phyloP scores from a whole-genome alignment of 1,284 basidiomycete genomes.

The Pyrrhoderma lamaoense region DNA sequence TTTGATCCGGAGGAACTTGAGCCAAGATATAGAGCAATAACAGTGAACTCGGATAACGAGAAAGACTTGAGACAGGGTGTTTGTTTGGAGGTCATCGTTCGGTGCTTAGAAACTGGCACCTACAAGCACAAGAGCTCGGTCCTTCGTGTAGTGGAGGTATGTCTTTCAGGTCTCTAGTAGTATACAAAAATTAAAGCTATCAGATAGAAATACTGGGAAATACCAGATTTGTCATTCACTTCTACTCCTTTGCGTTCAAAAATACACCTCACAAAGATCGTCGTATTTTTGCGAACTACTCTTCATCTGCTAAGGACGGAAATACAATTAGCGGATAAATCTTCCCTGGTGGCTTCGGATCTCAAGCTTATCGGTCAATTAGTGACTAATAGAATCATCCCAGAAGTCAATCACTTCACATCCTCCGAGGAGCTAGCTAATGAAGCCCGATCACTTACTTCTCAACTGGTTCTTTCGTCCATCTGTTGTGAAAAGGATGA shows the following conservation, averaged over 20 bases:
- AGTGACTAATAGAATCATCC: conserved; percentile 40
- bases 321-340: no score
- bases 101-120: conserved; percentile 31
- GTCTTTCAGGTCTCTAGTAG: background rate
- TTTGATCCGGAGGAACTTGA: conserved; percentile 28
- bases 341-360: no score
- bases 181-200: background rate
- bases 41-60: conserved; percentile 27
- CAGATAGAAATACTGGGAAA: conserved; percentile 41
- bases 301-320: conserved; percentile 20
- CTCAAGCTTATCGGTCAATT: conserved; percentile 33
- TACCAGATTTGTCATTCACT: conserved; percentile 25
- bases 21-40: conserved; percentile 31
- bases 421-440: conserved; percentile 24
- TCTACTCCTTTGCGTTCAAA: conserved; percentile 28
- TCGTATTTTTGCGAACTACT: conserved; percentile 35
- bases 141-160: conserved; percentile 22
- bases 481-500: conserved; percentile 7
- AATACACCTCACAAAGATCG: conserved; percentile 34
- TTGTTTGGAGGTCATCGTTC: conserved; percentile 32
- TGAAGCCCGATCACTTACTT: conserved; percentile 19
- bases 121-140: conserved; percentile 27
- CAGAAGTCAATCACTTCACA: conserved; percentile 36
- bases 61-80: conserved; percentile 26
- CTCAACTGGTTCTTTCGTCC: conserved; percentile 6